These are phyloP conservation scores for Aspergillus aculeatinus DNA, from an alignment of 2,329 filamentous ascomycete genomes.

Conservation along the genomic window DNA sequence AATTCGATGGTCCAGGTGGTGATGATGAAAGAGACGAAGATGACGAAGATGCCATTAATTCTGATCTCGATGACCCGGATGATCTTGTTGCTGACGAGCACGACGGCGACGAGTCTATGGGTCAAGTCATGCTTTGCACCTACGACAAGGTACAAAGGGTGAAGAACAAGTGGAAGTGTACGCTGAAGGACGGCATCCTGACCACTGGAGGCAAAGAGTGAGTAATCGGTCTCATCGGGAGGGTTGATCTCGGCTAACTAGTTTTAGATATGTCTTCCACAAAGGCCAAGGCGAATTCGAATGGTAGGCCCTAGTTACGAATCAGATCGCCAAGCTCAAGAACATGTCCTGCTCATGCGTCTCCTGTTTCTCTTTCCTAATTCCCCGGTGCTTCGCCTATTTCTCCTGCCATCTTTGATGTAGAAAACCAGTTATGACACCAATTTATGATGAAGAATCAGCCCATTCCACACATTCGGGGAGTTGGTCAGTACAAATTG, in stretches of 20 bases:
- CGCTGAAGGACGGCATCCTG: conserved; percentile 91
- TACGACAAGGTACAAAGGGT: conserved; percentile 99
- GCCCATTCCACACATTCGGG: not conserved
- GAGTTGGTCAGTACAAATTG: not conserved
- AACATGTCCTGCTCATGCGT: conserved; percentile 5
- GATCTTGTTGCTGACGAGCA: conserved; percentile 81
- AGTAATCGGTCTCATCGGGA: conserved; percentile 31
- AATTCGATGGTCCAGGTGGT: conserved; percentile 59
- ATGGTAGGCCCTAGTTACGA: conserved; percentile 64
- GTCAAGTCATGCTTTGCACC: conserved; percentile 95
- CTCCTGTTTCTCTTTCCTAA: not conserved
- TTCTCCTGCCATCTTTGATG: not conserved
- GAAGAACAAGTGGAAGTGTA: conserved; percentile 99
- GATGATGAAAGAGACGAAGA: conserved; percentile 58
- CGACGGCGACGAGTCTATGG: conserved; percentile 78
- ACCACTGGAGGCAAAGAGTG: conserved; percentile 89
- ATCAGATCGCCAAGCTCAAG: not conserved
- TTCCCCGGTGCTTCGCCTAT: not conserved
- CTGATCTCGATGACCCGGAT: conserved; percentile 92
- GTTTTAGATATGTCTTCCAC: conserved; percentile 80
- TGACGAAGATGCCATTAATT: conserved; percentile 97
- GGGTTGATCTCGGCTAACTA: conserved; percentile 24
- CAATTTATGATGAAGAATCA: not conserved
- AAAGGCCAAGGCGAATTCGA: conserved; percentile 97
- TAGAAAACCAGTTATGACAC: not conserved